Percentiles rank a stretch among this genome's conserved stretches.
phyloP scores from a whole-genome alignment of 169 alveolate genomes.

The Cryptosporidium baileyi region DNA sequence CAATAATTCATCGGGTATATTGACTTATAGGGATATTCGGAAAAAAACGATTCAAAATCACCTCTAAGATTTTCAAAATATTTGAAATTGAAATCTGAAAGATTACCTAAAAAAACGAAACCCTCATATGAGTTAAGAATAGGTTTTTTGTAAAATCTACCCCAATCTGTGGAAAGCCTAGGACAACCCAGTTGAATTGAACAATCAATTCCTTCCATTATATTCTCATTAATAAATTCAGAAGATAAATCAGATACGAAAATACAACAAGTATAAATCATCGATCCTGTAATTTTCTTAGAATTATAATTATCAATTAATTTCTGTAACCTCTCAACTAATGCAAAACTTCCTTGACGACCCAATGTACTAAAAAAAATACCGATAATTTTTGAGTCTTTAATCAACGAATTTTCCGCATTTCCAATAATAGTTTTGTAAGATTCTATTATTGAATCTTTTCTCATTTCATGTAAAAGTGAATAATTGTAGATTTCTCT shows the following conservation, averaged over 20 bases:
- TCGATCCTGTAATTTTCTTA: slow-evolving; percentile 18
- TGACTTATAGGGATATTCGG: slow-evolving; percentile 7
- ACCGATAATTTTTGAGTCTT: slow-evolving; percentile 72
- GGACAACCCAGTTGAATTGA: slow-evolving; percentile 96
- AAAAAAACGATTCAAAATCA: not conserved
- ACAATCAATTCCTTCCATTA: slow-evolving; percentile 15
- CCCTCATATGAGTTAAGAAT: slow-evolving; percentile 97
- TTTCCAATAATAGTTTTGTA: not conserved
- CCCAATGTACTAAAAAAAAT: slow-evolving; percentile 83
- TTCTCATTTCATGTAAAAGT: slow-evolving; percentile 86
- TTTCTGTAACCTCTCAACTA: slow-evolving; percentile 81
- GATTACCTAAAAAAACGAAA: slow-evolving; percentile 89
- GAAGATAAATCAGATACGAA: slow-evolving; percentile 9
- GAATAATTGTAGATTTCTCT: slow-evolving; percentile 87
- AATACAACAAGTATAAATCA: not conserved
- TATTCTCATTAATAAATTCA: not conserved
- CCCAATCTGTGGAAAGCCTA: slow-evolving; percentile 99
- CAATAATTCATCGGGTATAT: slow-evolving; percentile 66
- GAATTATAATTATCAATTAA: slow-evolving; percentile 77
- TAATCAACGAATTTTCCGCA: not conserved
- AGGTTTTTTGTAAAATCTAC: slow-evolving; percentile 90
- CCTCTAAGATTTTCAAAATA: not conserved
- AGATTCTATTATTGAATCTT: slow-evolving; percentile 80
- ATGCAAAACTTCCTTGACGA: slow-evolving; percentile 84
- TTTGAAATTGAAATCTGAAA: slow-evolving; percentile 67